phyloP scores from a whole-genome alignment of 2,329 filamentous ascomycete genomes.

The Phaeosphaeriaceae sp. region DNA sequence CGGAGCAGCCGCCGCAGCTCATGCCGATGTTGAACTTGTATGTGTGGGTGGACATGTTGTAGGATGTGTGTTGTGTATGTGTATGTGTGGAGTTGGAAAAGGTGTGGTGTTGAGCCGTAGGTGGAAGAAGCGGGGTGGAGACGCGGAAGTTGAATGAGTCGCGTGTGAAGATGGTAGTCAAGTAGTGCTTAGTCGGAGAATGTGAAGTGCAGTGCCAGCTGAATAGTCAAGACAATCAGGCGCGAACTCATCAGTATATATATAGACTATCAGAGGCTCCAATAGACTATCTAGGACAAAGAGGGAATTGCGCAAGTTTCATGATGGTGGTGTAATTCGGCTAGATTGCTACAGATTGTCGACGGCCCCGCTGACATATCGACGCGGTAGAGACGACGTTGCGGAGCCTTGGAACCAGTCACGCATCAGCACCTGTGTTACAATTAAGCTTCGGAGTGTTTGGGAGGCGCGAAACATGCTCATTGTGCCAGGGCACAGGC shows the following conservation, averaged over 20 bases:
- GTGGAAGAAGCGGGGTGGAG: slow-evolving; percentile 6
- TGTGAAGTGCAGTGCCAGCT: slow-evolving; percentile 9
- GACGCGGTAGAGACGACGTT: slow-evolving; percentile 17
- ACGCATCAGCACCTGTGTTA: slow-evolving; percentile 29
- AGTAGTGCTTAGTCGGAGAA: background rate
- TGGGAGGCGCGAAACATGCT: slow-evolving; percentile 47
- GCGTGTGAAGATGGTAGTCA: slow-evolving; percentile 3
- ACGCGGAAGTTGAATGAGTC: background rate
- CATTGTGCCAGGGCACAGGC: slow-evolving; percentile 17
- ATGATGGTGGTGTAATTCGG: slow-evolving; percentile 39
- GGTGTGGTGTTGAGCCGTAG: slow-evolving; percentile 7
- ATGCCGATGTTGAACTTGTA: slow-evolving; percentile 97
- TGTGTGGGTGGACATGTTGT: slow-evolving; percentile 72
- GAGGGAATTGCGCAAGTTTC: slow-evolving; percentile 42
- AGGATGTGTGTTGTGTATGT: slow-evolving; percentile 7
- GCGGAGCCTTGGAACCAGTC: slow-evolving; percentile 34
- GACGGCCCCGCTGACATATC: slow-evolving; percentile 40
- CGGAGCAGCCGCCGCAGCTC: slow-evolving; percentile 95
- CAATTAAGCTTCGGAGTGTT: slow-evolving; percentile 27
- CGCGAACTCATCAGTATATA: slow-evolving; percentile 18
- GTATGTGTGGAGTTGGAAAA: no score
- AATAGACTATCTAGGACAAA: slow-evolving; percentile 13
- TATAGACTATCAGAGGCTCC: slow-evolving; percentile 13
- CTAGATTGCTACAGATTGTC: slow-evolving; percentile 44
- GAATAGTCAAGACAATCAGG: slow-evolving; percentile 6